These are phyloP conservation scores for Poronia punctata DNA, from an alignment of 495 filamentous ascomycete genomes.

Conservation along the genomic window DNA sequence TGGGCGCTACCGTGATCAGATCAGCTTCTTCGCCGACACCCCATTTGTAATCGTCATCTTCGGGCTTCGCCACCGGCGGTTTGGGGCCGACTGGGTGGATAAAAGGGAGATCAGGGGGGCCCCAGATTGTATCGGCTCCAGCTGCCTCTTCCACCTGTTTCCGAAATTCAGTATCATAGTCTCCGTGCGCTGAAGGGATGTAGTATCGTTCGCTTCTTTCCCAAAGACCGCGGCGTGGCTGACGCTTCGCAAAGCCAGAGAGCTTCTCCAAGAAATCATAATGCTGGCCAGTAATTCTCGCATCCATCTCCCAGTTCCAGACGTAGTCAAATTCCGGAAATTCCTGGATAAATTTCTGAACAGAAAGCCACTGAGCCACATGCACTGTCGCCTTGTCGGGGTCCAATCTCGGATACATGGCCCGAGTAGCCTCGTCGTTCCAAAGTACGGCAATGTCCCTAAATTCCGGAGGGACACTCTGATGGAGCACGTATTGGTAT, in stretches of 20 bases:
- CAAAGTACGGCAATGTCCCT: slow-evolving; percentile 60
- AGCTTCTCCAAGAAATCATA: slow-evolving; percentile 63
- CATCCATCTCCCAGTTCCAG: slow-evolving; percentile 74
- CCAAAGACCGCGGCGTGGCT: slow-evolving; percentile 65
- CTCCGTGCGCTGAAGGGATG: slow-evolving; percentile 56
- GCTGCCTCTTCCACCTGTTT: slow-evolving; percentile 41
- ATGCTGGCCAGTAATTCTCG: slow-evolving; percentile 62
- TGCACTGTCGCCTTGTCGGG: slow-evolving; percentile 34
- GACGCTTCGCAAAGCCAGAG: slow-evolving; percentile 48
- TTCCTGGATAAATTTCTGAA: slow-evolving; percentile 60
- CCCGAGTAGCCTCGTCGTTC: slow-evolving; percentile 50
- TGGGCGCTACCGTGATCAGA: slow-evolving; percentile 61
- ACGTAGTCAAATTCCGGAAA: slow-evolving; percentile 66
- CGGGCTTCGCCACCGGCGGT: slow-evolving; percentile 45
- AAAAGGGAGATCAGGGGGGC: slow-evolving; percentile 43
- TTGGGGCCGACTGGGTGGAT: slow-evolving; percentile 54
- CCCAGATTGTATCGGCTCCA: slow-evolving; percentile 52
- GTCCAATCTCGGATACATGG: slow-evolving; percentile 51
- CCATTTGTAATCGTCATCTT: slow-evolving; percentile 60
- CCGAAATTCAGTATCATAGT: slow-evolving; percentile 47
- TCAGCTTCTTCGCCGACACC: slow-evolving; percentile 73
- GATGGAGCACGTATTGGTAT: slow-evolving; percentile 47
- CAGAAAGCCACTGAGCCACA: slow-evolving; percentile 48
- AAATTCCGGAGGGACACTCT: slow-evolving; percentile 58
- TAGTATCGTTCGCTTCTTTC: slow-evolving; percentile 70